These are phyloP conservation scores for Onygena corvina DNA, from an alignment of 2,329 filamentous ascomycete genomes.

Conservation along the genomic window DNA sequence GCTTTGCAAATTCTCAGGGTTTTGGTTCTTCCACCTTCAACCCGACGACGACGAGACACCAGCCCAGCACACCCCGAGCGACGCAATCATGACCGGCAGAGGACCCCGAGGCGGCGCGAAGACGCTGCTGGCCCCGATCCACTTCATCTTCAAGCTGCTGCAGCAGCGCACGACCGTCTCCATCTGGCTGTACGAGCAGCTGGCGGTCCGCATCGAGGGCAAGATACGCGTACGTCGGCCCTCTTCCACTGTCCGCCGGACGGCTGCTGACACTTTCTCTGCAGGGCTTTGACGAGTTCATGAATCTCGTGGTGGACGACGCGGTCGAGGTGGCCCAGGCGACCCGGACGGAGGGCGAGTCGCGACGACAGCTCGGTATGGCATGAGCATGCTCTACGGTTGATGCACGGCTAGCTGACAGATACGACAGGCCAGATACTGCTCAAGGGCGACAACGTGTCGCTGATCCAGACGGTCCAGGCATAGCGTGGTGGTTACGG, in stretches of 20 bases:
- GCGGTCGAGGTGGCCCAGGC: slow-evolving; percentile 81
- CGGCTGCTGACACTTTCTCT: slow-evolving; percentile 3
- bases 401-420: background rate
- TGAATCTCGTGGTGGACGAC: slow-evolving; percentile 95
- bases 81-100: slow-evolving; percentile 41
- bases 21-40: no score
- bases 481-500: slow-evolving; percentile 17
- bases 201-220: slow-evolving; percentile 86
- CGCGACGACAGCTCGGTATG: slow-evolving; percentile 65
- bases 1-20: no score
- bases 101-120: slow-evolving; percentile 47
- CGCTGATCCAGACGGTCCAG: slow-evolving; percentile 55
- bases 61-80: no score
- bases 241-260: background rate
- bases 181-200: slow-evolving; percentile 95
- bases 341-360: slow-evolving; percentile 70
- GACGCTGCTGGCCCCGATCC: slow-evolving; percentile 64
- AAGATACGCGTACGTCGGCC: slow-evolving; percentile 65
- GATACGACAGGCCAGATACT: slow-evolving; percentile 63
- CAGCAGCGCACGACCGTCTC: slow-evolving; percentile 73
- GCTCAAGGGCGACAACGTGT: slow-evolving; percentile 79
- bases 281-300: slow-evolving; percentile 96
- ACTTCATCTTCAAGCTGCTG: slow-evolving; percentile 89
- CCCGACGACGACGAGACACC: no score
- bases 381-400: slow-evolving; percentile 3